phyloP scores from a whole-genome alignment of 2,329 filamentous ascomycete species.

The Penicillium psychrosexuale region DNA sequence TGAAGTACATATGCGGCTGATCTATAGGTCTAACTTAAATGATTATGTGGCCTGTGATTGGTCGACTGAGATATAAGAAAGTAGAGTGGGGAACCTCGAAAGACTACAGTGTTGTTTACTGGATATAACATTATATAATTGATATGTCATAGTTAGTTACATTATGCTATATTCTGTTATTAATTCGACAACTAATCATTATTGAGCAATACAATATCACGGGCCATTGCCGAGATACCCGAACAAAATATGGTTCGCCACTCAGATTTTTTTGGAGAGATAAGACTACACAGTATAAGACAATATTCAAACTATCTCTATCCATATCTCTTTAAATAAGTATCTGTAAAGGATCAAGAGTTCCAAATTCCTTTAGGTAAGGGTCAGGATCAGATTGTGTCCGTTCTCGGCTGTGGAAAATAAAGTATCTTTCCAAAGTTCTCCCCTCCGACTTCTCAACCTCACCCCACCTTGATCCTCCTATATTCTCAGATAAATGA shows the following conservation, averaged over 20 bases:
- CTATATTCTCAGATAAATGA: neutral
- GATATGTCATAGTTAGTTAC: neutral
- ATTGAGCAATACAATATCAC: neutral
- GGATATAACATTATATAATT: neutral
- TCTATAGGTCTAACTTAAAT: neutral
- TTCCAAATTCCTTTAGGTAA: neutral
- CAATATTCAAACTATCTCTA: neutral
- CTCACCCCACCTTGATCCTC: neutral
- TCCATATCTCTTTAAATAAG: neutral
- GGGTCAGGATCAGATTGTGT: neutral
- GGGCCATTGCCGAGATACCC: neutral
- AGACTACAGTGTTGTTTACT: neutral
- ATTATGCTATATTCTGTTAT: neutral
- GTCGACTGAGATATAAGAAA: conserved; percentile 11
- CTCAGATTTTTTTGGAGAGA: neutral
- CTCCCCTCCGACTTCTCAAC: neutral
- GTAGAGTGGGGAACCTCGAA: neutral
- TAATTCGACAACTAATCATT: too few relatives aligned
- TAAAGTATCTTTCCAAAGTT: neutral
- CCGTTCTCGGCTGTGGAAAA: neutral
- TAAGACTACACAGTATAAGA: neutral
- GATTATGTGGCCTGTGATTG: conserved; percentile 10
- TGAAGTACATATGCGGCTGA: neutral
- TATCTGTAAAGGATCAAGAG: neutral
- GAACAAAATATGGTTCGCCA: neutral